Evolutionary conservation across 805 yeast genomes (phyloP).

Genomic region (Brettanomyces anomalus): DNA sequence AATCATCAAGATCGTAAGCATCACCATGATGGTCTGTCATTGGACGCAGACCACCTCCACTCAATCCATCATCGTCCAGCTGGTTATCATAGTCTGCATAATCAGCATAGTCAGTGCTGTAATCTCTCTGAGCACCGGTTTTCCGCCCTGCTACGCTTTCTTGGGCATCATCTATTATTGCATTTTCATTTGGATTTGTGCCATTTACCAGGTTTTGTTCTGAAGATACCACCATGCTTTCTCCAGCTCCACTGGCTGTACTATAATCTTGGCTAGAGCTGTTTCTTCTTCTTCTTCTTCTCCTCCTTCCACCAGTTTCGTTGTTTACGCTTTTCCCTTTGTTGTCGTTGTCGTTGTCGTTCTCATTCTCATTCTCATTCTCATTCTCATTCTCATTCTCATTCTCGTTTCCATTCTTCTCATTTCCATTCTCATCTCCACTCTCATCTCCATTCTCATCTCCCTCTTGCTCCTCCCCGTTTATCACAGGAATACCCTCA

Average conservation of each 20-base stretch:
- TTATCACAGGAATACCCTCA: constrained; percentile 24
- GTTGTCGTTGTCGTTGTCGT: too few species aligned
- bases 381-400: constrained; percentile 14
- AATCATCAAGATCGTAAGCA: constrained; percentile 4
- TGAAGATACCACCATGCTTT: neutral
- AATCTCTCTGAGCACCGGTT: neutral
- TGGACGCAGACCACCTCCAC: constrained; percentile 29
- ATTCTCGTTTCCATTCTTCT: constrained; percentile 10
- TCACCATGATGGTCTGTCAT: constrained; percentile 17
- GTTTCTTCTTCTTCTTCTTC: too few species aligned
- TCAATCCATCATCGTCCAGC: constrained; percentile 9
- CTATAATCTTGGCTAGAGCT: too few species aligned
- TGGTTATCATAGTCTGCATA: neutral
- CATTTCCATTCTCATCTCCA: neutral
- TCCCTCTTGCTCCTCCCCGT: constrained; percentile 17
- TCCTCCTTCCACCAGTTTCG: too few species aligned
- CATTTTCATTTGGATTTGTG: neutral
- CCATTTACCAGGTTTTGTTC: neutral
- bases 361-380: constrained; percentile 13
- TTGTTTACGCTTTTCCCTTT: too few species aligned
- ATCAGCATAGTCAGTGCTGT: neutral
- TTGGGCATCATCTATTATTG: neutral
- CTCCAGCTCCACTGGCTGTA: neutral
- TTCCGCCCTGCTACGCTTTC: neutral
- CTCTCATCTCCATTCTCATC: constrained; percentile 15